Percentiles rank a stretch among this genome's conserved stretches.
Conservation (phyloP, 2,329 filamentous ascomycete species). For the Atkinsonella hypoxylon region DNA sequence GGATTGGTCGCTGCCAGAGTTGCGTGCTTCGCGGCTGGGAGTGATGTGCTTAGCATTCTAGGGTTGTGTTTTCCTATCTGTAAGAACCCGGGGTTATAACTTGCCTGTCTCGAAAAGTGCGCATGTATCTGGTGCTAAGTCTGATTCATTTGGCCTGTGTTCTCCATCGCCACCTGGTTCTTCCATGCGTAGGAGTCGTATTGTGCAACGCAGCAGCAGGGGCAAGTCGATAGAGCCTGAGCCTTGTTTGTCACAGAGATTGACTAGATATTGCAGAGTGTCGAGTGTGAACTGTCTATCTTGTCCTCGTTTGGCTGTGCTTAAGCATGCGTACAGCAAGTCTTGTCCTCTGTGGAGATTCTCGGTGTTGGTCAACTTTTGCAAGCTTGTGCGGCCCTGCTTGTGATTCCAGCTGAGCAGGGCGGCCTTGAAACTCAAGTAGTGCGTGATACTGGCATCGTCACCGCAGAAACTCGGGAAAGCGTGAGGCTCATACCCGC, state of each 20-base stretch:
- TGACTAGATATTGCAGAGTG: slow-evolving; percentile 23
- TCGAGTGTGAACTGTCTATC: slow-evolving; percentile 44
- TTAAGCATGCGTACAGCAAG: slow-evolving; percentile 67
- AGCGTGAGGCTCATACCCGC: slow-evolving; percentile 42
- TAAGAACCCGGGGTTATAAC: slow-evolving; percentile 1
- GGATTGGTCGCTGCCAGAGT: slow-evolving; percentile 24
- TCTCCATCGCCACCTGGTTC: slow-evolving; percentile 20
- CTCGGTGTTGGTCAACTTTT: slow-evolving; percentile 34
- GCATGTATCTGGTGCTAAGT: slow-evolving; percentile 38
- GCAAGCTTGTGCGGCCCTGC: slow-evolving; percentile 51
- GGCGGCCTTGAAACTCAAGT: slow-evolving; percentile 64
- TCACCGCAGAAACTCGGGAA: slow-evolving; percentile 37
- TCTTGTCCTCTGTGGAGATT: slow-evolving; percentile 35
- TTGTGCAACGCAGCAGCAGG: slow-evolving; percentile 34
- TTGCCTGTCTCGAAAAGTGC: slow-evolving; percentile 33
- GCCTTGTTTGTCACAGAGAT: slow-evolving; percentile 13
- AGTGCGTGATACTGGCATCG: slow-evolving; percentile 53
- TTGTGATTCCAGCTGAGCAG: slow-evolving; percentile 46
- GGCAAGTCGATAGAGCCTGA: slow-evolving; percentile 20
- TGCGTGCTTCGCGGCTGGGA: slow-evolving; percentile 16
- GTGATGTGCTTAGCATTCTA: slow-evolving; percentile 5
- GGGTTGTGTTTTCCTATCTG: not conserved
- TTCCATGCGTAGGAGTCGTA: slow-evolving; percentile 35
- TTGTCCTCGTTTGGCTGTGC: slow-evolving; percentile 58
- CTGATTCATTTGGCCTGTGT: slow-evolving; percentile 4